Percentiles rank a stretch among this genome's conserved stretches.
phyloP scores from a whole-genome alignment of 2,329 filamentous ascomycete species.

The Tympanopsis confertula region DNA sequence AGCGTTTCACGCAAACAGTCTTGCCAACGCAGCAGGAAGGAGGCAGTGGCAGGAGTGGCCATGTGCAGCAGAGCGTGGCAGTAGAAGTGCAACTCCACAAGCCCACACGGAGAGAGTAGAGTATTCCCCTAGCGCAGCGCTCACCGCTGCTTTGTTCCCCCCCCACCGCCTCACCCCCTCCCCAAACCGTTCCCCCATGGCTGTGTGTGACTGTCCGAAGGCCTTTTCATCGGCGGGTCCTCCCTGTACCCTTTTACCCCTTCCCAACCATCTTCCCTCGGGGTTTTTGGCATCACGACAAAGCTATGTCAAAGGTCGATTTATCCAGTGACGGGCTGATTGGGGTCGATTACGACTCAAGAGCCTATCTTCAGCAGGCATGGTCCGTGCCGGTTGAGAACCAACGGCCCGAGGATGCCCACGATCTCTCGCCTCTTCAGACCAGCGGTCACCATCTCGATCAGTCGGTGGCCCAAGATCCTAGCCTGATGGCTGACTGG shows the following conservation, averaged over 20 bases:
- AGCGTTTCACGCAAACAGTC: too few species aligned
- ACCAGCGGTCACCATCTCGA: background rate
- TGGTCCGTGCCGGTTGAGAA: background rate
- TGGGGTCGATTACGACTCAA: conserved; percentile 1
- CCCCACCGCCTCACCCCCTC: background rate
- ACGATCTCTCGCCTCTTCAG: background rate
- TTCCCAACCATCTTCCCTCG: too few species aligned
- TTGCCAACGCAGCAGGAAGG: too few species aligned
- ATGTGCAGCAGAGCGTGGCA: too few species aligned
- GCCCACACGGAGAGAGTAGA: too few species aligned
- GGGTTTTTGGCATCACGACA: too few species aligned
- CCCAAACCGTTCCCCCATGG: background rate
- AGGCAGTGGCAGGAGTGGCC: too few species aligned
- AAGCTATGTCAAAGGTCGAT: conserved; percentile 1
- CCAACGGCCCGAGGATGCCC: background rate
- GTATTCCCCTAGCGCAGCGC: background rate
- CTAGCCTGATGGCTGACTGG: background rate
- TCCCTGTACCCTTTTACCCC: too few species aligned
- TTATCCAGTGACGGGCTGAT: background rate
- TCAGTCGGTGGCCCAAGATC: background rate
- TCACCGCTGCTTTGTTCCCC: conserved; percentile 11
- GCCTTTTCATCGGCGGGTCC: too few species aligned
- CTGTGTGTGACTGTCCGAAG: too few species aligned
- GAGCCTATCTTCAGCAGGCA: background rate
- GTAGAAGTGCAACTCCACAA: too few species aligned